Base-by-base conservation (phyloP, 2,329 filamentous ascomycete species). In the Cladosporium phlei region DNA sequence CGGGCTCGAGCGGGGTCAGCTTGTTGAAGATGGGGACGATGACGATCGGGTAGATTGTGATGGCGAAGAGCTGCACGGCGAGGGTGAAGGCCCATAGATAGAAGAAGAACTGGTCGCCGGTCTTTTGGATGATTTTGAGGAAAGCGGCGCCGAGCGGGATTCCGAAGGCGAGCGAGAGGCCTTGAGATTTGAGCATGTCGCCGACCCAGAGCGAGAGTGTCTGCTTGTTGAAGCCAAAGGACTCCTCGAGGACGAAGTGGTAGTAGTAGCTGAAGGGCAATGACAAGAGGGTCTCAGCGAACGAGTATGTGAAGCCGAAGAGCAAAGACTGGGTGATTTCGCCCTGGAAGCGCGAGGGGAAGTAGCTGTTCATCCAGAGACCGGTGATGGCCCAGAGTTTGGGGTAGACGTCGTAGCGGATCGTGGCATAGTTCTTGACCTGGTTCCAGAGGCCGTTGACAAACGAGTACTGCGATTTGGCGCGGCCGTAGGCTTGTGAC, bases 221-320 rank as follows among this genome's bases (percentile, higher is more conserved):
- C 76, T 95, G 89, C 74, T 98, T 98, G 71, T 98, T 98, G 80
- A 98, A 98, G 39, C 93, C 93, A 60, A 95, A 98, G 65, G 88
- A 86, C 71, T 96, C 90, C 69, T 98, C 93, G 47, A 98, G 76
- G 38, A 97, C 87, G 63, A 98, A 98, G 10, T 88, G 93, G 71
- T 90, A 83, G 75, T 97, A 98, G 67, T 96, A 82, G 46, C 82
- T 86, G 50, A 83, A 79, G 3, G 93, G 93, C 44, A 97, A 72
- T 48, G 83, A 85, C 53, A 95, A 71, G 46, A 86, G 55, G 61
- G 91, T 88, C 58, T 89, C 85, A 59, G 94, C 78, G 60, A 95
- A 68, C 59, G 88, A 85, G 68, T 95, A 95, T 48, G 80, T 75
- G 62, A 97, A 84, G 67, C 96, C 80, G 72, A 97, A 98, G 64